Evolutionary conservation across 2,329 filamentous ascomycete species (phyloP).

Genomic region (Microcyclospora pomicola): DNA sequence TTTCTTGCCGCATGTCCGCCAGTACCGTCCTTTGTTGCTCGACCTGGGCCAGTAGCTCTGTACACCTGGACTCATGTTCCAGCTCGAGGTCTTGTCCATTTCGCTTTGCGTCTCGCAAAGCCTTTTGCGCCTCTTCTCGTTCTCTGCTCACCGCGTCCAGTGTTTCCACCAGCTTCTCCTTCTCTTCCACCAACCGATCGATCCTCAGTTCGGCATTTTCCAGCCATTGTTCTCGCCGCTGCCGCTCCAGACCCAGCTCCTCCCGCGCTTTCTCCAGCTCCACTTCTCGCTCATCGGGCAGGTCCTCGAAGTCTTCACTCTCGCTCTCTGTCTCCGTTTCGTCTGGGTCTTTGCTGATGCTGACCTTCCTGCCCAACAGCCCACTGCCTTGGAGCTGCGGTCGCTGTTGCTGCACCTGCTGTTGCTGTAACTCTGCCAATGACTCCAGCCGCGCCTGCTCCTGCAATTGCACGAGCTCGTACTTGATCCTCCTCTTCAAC

Average conservation of each 20-base stretch:
- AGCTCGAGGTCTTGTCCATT: constrained; percentile 5
- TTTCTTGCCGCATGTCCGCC: constrained; percentile 4
- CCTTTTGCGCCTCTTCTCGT: constrained; percentile 1
- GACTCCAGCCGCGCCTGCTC: neutral
- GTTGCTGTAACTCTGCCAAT: neutral
- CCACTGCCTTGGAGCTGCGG: constrained; percentile 1
- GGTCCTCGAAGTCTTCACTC: constrained; percentile 7
- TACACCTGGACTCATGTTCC: constrained; percentile 2
- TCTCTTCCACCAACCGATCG: constrained; percentile 19
- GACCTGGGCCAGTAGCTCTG: constrained; percentile 6
- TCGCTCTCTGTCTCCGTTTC: constrained; percentile 17
- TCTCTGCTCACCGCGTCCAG: constrained; percentile 5
- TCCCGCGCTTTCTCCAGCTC: constrained; percentile 17
- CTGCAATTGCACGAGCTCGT: constrained; percentile 4
- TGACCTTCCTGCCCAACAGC: too few species aligned
- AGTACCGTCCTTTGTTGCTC: constrained; percentile 7
- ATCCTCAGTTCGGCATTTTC: constrained; percentile 22
- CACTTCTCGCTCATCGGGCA: constrained; percentile 18
- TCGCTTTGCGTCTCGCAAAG: constrained; percentile 1
- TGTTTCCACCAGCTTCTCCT: constrained; percentile 12
- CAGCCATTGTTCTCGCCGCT: constrained; percentile 18
- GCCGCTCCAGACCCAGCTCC: constrained; percentile 13
- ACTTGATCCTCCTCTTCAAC: constrained; percentile 9
- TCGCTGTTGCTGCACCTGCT: neutral
- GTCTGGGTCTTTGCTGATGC: constrained; percentile 4